These are phyloP conservation scores for Neoboletus subvelutipes DNA, from an alignment of 768 basidiomycete species.

Conservation along the genomic window DNA sequence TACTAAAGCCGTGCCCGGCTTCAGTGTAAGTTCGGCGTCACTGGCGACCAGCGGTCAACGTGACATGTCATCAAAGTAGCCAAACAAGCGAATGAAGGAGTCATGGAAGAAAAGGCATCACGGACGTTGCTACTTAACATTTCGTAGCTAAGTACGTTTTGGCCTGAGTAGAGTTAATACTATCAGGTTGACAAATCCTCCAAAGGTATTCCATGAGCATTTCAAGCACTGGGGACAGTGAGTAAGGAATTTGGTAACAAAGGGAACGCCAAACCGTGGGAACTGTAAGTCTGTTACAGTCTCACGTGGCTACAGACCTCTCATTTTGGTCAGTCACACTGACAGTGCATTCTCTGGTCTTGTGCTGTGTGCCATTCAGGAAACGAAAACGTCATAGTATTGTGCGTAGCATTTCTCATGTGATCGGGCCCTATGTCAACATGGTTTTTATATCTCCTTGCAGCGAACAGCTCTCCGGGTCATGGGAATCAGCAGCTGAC, in stretches of 20 bases:
- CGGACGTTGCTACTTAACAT: not conserved
- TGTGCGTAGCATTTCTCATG: not conserved
- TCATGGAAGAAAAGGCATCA: not conserved
- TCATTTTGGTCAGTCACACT: not conserved
- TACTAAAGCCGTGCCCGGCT: too few species aligned
- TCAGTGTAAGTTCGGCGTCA: not conserved
- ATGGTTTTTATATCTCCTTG: not conserved
- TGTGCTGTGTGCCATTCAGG: not conserved
- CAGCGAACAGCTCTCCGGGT: not conserved
- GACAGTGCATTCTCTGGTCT: not conserved
- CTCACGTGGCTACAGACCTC: not conserved
- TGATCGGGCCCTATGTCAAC: not conserved
- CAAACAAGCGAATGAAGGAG: not conserved
- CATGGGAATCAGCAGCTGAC: not conserved
- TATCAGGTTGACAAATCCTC: too few species aligned
- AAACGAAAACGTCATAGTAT: not conserved
- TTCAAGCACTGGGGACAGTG: not conserved
- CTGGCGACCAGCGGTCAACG: not conserved
- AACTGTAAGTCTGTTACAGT: too few species aligned
- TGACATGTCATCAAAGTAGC: not conserved
- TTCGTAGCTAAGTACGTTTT: not conserved
- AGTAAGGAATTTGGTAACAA: not conserved
- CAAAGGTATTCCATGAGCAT: not conserved
- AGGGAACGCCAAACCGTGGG: not conserved
- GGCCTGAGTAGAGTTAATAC: not conserved